Base-by-base conservation (phyloP, 805 yeast genomes). In the Candida vartiovaarae region DNA sequence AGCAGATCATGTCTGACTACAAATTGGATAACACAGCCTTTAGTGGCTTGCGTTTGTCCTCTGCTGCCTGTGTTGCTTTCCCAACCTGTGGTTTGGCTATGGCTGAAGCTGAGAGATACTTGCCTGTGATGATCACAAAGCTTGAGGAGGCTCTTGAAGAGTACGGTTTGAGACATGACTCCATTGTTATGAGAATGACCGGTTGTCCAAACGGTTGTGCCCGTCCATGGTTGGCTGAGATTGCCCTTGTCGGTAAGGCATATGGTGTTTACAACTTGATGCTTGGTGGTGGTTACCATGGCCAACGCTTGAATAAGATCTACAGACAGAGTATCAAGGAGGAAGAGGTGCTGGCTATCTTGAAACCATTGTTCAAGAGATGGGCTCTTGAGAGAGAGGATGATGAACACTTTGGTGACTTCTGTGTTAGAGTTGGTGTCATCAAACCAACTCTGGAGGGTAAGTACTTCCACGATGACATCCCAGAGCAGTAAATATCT, bases 121-220 rank as follows among this genome's bases (percentile, higher is more conserved):
- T 91, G 57, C 98, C 98, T 7, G 82, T 74, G 40, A 74, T 91
- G 56, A 77, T 91, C 53, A 65, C 82, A 50, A 87, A 89, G 67
- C 68, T 91, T 47, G 98, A 91, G 65, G 76, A 71, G n/a, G 80
- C 88, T 23, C 71, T 91, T 46, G 97, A 91, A 66, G 95, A 89
- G 59, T 80, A 81, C 52, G 98, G 98, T 7, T 75, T 91, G 56
- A 84, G 95, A 61, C 96, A 89, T 57, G 98, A 91, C 66, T 82
- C 95, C 6, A 76, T 91, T 53, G 95, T 89, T 25, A 84, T 91
- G 95, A 80, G 98, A 71, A 90, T 91, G 97, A 91, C 97, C 29
- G 98, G 98, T 45, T 91, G 98, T 75, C 97, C 97, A 43, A 91
- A 91, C 64, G 98, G 98, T 54, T 91, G 98, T 72, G 93, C 98